A percentile compares a stretch with the other conserved stretches of the same genome.
phyloP scores from a whole-genome alignment of 495 filamentous ascomycete genomes.

The Melanomma pulvis-pyrius region DNA sequence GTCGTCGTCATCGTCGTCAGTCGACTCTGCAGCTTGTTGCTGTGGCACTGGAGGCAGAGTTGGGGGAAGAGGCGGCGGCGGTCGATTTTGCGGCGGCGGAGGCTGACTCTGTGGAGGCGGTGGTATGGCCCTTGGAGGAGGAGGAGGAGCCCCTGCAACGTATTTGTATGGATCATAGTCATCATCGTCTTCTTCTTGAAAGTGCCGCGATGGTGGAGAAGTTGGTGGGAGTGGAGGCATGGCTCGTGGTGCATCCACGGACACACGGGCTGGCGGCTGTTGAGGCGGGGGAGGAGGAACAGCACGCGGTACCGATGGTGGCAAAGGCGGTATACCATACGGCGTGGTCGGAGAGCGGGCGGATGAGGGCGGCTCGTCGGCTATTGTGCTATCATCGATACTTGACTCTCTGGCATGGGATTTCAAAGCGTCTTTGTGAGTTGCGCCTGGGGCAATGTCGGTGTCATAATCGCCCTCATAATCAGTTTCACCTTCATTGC shows the following conservation, averaged over 20 bases:
- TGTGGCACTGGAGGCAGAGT: constrained; percentile 24
- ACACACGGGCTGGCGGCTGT: constrained; percentile 38
- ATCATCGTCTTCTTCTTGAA: constrained; percentile 32
- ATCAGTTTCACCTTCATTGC: constrained; percentile 82
- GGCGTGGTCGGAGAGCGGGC: constrained; percentile 43
- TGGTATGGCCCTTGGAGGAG: constrained; percentile 23
- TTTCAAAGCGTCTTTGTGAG: constrained; percentile 89
- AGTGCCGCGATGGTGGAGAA: constrained; percentile 21
- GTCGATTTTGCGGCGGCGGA: constrained; percentile 26
- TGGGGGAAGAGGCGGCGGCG: constrained; percentile 26
- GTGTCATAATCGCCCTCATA: constrained; percentile 99
- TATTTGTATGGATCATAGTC: constrained; percentile 51
- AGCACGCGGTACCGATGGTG: constrained; percentile 36
- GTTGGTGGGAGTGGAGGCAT: constrained; percentile 43
- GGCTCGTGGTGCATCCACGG: constrained; percentile 45
- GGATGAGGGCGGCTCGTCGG: constrained; percentile 53
- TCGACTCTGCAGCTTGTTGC: constrained; percentile 34
- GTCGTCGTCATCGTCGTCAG: constrained; percentile 45
- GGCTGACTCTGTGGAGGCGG: constrained; percentile 30
- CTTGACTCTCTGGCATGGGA: constrained; percentile 77
- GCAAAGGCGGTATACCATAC: constrained; percentile 36
- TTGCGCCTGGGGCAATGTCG: constrained; percentile 86
- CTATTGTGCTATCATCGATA: constrained; percentile 60
- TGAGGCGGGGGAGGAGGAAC: constrained; percentile 46
- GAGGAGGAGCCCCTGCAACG: constrained; percentile 28